Evolutionary conservation across 139 green algal species (phyloP), one percentile per base, ranked within the genome.

Genomic region (Coccomyxa sp.): DNA sequence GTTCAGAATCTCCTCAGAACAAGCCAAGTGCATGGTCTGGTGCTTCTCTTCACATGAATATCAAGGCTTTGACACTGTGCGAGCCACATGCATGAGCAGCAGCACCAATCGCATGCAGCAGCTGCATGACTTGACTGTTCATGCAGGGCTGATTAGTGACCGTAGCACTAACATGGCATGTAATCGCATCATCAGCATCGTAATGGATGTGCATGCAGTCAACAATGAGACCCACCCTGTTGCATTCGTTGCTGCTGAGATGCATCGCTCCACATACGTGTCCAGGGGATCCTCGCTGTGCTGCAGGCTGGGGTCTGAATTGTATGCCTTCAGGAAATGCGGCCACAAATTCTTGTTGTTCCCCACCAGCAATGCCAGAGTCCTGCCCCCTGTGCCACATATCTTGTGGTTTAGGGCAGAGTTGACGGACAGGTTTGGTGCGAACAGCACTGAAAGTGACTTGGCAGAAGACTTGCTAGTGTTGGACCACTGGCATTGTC

Each of bases 311-410:
- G 31, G 27, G 10, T 79, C 51, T 12, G n/a, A 28, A 10, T 38
- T 13, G 74, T 76, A 88, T 0, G 84, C 84, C 58, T 59, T 32
- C 23, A 87, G n/a, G n/a, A 91, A 90, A 0, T 31, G 51, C 59
- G 77, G 67, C 88, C 88, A 91, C 17, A 91, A 45, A 0, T 82
- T 57, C 15, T 82, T 85, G 31, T 79, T 89, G 81, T 87, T 91
- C 78, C 79, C 88, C 0, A 91, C 45, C 0, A 91, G 82, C 18
- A 91, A 23, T 12, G 57, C 68, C 16, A 90, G 76, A 4, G 83
- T 82, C 15, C 60, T 25, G 7, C 60, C 58, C 9, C 84, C 84
- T 84, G 83, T 30, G 63, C 31, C 13, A 16, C 38, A 51, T 51
- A 51, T 51, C 38, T 11, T 51, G 38, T 7, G 3, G 3, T 7